phyloP scores from a whole-genome alignment of 495 filamentous ascomycete species.

The Aspergillus biplanus region DNA sequence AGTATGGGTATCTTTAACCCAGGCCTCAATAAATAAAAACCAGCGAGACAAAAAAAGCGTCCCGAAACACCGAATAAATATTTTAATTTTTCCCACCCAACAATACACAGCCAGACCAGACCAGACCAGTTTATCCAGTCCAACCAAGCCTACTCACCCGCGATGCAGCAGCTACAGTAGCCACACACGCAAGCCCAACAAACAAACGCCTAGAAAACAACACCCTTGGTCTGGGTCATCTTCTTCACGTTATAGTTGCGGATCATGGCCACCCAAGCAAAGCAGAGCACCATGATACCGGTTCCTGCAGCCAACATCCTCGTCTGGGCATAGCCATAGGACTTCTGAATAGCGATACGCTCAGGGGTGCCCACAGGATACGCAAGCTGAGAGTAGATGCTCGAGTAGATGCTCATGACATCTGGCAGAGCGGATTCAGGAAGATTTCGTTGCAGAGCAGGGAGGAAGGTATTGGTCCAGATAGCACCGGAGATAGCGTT shows the following conservation, averaged over 20 bases:
- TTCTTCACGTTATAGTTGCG: conserved; percentile 59
- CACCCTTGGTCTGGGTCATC: conserved; percentile 44
- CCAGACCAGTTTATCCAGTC: too few relatives aligned
- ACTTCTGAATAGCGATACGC: conserved; percentile 53
- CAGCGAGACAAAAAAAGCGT: too few relatives aligned
- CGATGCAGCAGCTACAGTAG: too few relatives aligned
- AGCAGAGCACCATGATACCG: conserved; percentile 47
- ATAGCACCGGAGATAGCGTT: conserved; percentile 64
- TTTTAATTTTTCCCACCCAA: too few relatives aligned
- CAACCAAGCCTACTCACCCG: too few relatives aligned
- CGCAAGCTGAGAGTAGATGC: conserved; percentile 50
- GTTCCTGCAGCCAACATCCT: conserved; percentile 56
- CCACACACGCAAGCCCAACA: background rate
- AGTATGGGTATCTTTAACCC: too few relatives aligned
- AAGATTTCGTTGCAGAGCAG: conserved; percentile 55
- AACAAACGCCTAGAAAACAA: conserved; percentile 26
- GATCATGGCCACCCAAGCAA: conserved; percentile 53
- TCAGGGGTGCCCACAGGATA: conserved; percentile 53
- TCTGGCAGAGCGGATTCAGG: conserved; percentile 48
- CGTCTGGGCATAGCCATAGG: conserved; percentile 60
- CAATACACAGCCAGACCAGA: too few relatives aligned
- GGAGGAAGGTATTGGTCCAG: conserved; percentile 64
- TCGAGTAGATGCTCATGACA: conserved; percentile 52
- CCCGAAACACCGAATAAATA: too few relatives aligned
- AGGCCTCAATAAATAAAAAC: too few relatives aligned